Conservation (phyloP, 352 stramenopile genomes). For the Saprolegnia parasitica region DNA sequence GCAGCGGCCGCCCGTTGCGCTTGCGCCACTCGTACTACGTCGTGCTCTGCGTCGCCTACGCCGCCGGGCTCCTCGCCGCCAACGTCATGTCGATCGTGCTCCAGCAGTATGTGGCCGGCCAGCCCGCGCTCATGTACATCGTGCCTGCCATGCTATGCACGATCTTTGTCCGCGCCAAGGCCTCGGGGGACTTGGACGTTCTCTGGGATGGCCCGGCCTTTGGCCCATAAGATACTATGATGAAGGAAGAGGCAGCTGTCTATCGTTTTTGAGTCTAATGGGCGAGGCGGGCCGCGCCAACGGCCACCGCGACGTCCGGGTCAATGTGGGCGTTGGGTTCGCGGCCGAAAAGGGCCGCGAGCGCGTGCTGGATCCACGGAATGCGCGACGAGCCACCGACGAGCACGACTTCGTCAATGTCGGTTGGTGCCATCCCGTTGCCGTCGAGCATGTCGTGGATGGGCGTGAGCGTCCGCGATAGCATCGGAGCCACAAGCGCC, state of each 20-base stretch:
- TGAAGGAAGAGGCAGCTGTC: background rate
- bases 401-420: conserved; percentile 55
- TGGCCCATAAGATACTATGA: background rate
- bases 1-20: conserved; percentile 46
- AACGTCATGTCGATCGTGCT: conserved; percentile 90
- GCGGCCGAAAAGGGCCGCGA: conserved; percentile 48
- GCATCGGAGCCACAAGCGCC: conserved; percentile 38
- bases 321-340: conserved; percentile 54
- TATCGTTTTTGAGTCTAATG: background rate
- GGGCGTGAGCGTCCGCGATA: conserved; percentile 53
- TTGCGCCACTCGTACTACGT: conserved; percentile 71
- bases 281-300: conserved; percentile 42
- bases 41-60: conserved; percentile 66
- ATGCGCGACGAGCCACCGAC: conserved; percentile 54
- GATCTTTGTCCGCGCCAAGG: conserved; percentile 50
- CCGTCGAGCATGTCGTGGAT: conserved; percentile 47
- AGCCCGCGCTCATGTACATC: conserved; percentile 94
- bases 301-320: conserved; percentile 61
- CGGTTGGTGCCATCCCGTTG: conserved; percentile 51
- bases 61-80: conserved; percentile 85
- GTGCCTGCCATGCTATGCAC: conserved; percentile 83
- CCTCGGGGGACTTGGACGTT: conserved; percentile 51
- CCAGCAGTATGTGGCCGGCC: conserved; percentile 78
- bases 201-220: conserved; percentile 66
- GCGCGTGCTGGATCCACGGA: conserved; percentile 46